A percentile compares a stretch with the other conserved stretches of the same genome.
Evolutionary conservation across 2,329 filamentous ascomycete species (phyloP).

Genomic region (Ilyonectria sp.): DNA sequence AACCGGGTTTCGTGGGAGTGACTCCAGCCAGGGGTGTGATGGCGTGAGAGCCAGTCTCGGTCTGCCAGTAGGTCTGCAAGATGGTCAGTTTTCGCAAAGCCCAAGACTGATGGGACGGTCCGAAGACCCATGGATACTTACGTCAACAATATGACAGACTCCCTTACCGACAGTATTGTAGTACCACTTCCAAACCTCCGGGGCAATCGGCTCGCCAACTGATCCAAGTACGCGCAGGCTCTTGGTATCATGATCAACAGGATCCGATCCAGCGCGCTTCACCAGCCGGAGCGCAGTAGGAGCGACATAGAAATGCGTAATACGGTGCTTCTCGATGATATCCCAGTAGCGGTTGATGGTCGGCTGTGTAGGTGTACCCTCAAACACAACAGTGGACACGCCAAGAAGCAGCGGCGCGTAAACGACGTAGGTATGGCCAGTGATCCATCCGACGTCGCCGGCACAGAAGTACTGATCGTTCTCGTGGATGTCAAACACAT

Average conservation of each 20-base stretch:
- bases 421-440: slow-evolving; percentile 97
- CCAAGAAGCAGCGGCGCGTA: slow-evolving; percentile 95
- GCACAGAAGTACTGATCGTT: slow-evolving; percentile 97
- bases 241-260: slow-evolving; percentile 90
- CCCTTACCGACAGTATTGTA: slow-evolving; percentile 95
- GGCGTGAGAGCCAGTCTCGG: slow-evolving; percentile 96
- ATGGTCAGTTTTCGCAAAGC: slow-evolving; percentile 33
- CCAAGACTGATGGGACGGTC: too few relatives aligned
- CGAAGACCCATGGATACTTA: slow-evolving; percentile 65
- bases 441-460: slow-evolving; percentile 99
- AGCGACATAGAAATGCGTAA: slow-evolving; percentile 98
- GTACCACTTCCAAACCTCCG: slow-evolving; percentile 99
- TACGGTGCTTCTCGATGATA: slow-evolving; percentile 93
- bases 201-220: slow-evolving; percentile 96
- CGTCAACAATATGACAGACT: slow-evolving; percentile 93
- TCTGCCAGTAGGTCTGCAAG: slow-evolving; percentile 97
- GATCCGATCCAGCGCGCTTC: slow-evolving; percentile 83
- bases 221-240: slow-evolving; percentile 91
- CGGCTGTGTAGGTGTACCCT: slow-evolving; percentile 97
- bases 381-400: slow-evolving; percentile 95
- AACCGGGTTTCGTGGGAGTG: slow-evolving; percentile 96
- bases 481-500: slow-evolving; percentile 98
- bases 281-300: slow-evolving; percentile 93
- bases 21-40: slow-evolving; percentile 94
- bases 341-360: slow-evolving; percentile 99